Conservation (phyloP, 768 basidiomycete genomes). For the Kwoniella sp. region DNA sequence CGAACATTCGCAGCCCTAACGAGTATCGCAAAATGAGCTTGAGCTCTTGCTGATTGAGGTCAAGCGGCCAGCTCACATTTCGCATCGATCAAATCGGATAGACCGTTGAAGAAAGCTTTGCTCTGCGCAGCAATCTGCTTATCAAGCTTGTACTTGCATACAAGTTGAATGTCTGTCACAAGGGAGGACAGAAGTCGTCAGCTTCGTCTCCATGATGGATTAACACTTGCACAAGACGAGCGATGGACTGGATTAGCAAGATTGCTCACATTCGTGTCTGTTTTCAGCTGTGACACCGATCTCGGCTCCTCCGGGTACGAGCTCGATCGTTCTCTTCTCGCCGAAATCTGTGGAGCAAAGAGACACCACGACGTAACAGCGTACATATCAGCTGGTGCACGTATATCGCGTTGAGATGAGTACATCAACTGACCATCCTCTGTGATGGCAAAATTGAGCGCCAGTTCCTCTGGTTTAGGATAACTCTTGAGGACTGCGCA, state of each 20-base stretch:
- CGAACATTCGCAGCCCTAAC: conserved; percentile 76
- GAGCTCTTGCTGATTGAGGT: too few species aligned
- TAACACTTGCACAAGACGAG: too few species aligned
- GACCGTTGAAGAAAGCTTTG: conserved; percentile 75
- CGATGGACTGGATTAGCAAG: background rate
- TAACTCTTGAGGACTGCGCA: conserved; percentile 78
- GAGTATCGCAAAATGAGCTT: background rate
- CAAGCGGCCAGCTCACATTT: conserved; percentile 75
- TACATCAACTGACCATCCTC: conserved; percentile 68
- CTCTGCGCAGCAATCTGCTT: conserved; percentile 80
- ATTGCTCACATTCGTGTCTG: conserved; percentile 63
- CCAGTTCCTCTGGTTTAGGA: conserved; percentile 78
- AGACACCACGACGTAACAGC: background rate
- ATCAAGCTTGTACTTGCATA: conserved; percentile 84
- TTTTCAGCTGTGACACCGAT: conserved; percentile 86
- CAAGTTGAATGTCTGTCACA: conserved; percentile 76
- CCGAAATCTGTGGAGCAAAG: conserved; percentile 67
- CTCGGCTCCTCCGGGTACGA: conserved; percentile 78
- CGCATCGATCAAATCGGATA: conserved; percentile 86
- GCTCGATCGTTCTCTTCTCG: conserved; percentile 70
- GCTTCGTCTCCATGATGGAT: too few species aligned
- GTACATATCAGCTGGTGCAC: too few species aligned
- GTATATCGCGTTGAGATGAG: too few species aligned
- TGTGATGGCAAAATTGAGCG: conserved; percentile 84
- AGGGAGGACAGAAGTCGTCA: too few species aligned